A percentile compares a stretch with the other conserved stretches of the same genome.
Conservation (phyloP, 345 rosid genomes). For the Pugionium dolabratum region DNA sequence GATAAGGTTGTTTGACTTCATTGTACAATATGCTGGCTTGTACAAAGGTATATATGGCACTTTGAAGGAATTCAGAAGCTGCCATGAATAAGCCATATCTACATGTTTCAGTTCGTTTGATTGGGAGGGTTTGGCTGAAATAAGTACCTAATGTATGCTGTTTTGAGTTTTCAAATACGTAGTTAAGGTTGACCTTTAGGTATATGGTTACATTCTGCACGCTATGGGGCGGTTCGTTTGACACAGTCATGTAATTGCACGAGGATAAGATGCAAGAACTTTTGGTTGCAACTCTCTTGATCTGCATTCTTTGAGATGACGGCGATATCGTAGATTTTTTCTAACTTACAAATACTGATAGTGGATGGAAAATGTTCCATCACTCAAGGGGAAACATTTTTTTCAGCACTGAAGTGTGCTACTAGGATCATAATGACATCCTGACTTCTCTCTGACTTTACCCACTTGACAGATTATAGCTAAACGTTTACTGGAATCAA, state of each 20-base stretch:
- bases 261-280: background rate
- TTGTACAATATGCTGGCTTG: constrained; percentile 13
- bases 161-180: constrained; percentile 5
- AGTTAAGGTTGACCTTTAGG: constrained; percentile 11
- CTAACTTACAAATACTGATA: constrained; percentile 14
- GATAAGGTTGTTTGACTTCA: background rate
- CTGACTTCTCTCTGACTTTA: constrained; percentile 29
- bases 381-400: constrained; percentile 24
- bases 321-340: constrained; percentile 2
- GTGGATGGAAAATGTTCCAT: constrained; percentile 12
- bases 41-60: constrained; percentile 13
- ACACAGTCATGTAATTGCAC: constrained; percentile 1
- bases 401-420: constrained; percentile 19
- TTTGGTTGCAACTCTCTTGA: background rate
- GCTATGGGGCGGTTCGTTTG: constrained; percentile 1
- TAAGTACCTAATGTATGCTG: background rate
- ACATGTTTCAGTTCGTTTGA: constrained; percentile 10
- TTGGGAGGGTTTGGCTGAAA: background rate
- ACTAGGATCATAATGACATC: constrained; percentile 21
- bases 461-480: constrained; percentile 72
- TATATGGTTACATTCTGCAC: constrained; percentile 19
- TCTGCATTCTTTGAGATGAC: constrained; percentile 5
- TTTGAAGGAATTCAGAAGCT: constrained; percentile 8
- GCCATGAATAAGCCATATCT: constrained; percentile 3
- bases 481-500: constrained; percentile 89